Percentiles rank a stretch among this genome's conserved stretches.
Evolutionary conservation across 2,329 filamentous ascomycete genomes (phyloP).

Genomic region (Stemphylium lycopersici): DNA sequence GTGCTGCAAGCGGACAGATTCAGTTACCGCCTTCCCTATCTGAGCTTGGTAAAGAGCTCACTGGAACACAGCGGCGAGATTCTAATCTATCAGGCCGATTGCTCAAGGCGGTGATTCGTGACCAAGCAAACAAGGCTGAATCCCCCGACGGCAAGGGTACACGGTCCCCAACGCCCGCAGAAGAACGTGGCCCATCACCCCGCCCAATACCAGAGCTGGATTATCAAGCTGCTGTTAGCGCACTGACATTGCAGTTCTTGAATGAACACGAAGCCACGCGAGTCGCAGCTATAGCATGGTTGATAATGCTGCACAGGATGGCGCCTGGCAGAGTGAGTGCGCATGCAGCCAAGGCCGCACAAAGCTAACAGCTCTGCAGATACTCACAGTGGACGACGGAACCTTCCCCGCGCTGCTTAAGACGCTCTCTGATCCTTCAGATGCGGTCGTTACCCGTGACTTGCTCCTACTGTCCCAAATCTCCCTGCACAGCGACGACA

Average conservation of each 20-base stretch:
- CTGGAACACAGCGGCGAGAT: conserved; percentile 45
- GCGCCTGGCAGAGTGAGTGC: conserved; percentile 79
- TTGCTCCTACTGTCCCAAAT: conserved; percentile 94
- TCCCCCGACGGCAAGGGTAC: conserved; percentile 38
- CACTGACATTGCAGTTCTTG: conserved; percentile 88
- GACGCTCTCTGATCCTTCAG: conserved; percentile 91
- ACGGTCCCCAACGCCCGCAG: conserved; percentile 51
- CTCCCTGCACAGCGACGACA: conserved; percentile 93
- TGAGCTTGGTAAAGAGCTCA: conserved; percentile 51
- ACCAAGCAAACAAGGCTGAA: conserved; percentile 37
- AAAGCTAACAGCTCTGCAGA: conserved; percentile 34
- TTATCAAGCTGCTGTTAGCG: conserved; percentile 92
- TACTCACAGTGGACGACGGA: conserved; percentile 91
- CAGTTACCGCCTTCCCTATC: conserved; percentile 51
- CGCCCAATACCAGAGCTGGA: conserved; percentile 73
- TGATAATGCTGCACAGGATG: conserved; percentile 97
- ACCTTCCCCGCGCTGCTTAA: conserved; percentile 96
- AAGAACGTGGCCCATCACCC: conserved; percentile 53
- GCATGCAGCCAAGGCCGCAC: not conserved
- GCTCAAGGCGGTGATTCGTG: conserved; percentile 44
- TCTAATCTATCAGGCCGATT: conserved; percentile 47
- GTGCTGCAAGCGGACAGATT: conserved; percentile 49
- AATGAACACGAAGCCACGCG: conserved; percentile 97
- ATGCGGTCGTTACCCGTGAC: conserved; percentile 94
- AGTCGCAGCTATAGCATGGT: conserved; percentile 91